Evolutionary conservation across 345 rosid species (phyloP).

Genomic region (Fremontodendron californicum): DNA sequence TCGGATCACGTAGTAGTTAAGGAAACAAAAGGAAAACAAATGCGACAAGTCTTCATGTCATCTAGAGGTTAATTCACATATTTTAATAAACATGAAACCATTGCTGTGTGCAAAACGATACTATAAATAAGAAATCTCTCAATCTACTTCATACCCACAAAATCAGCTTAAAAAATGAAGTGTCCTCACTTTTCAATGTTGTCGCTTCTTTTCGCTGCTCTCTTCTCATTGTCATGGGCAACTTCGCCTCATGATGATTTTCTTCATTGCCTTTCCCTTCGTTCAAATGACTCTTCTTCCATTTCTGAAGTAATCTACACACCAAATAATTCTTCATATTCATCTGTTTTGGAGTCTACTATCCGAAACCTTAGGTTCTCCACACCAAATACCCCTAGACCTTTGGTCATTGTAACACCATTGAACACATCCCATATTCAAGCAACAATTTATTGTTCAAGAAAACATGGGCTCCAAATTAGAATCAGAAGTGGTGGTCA

Average conservation of each 20-base stretch:
- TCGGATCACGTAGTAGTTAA: no score
- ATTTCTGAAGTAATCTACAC: neutral
- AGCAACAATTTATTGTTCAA: neutral
- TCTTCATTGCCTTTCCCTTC: neutral
- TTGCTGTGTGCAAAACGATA: neutral
- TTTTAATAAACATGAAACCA: neutral
- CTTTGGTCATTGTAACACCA: conserved; percentile 3
- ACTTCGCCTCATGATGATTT: neutral
- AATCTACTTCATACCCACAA: neutral
- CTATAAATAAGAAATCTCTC: neutral
- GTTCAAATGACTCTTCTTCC: neutral
- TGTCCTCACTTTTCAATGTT: neutral
- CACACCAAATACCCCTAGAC: neutral
- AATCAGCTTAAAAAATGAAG: neutral
- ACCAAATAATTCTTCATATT: neutral
- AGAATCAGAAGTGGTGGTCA: conserved; percentile 8
- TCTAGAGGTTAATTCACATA: neutral
- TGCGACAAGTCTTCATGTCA: neutral
- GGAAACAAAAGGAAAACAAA: no score
- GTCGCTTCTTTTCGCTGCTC: neutral
- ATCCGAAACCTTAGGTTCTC: neutral
- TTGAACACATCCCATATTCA: neutral
- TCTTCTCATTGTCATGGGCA: neutral
- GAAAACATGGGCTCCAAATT: neutral
- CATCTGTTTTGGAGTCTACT: neutral